Evolutionary conservation across 192 early-diverging fungal species (phyloP), one percentile per base, ranked within the genome.

Genomic region (Coemansia sp.): DNA sequence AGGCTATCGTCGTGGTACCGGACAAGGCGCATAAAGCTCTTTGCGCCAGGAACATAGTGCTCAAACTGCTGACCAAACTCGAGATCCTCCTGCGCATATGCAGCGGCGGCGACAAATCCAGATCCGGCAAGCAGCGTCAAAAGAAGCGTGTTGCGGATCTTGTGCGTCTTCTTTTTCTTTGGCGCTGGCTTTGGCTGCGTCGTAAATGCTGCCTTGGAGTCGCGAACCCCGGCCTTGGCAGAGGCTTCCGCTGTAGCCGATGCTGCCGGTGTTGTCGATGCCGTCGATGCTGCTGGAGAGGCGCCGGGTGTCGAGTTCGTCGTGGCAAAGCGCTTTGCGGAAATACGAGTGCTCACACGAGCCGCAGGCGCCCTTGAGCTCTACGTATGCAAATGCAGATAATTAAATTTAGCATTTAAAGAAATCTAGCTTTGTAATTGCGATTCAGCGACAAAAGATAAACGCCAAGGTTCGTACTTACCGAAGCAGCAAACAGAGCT

Each of bases 31-130:
- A 87, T 73, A 38, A 85, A 72, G 56, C 74, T 69, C 34, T 78
- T 63, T 48, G 77, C 88, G 8, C 86, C 86, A 50, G 87, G 89
- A 40, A 90, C 81, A 61, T 83, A 76, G 18, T 77, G 69, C 30
- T 82, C 84, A 60, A 91, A 91, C 32, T 61, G 48, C 34, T 84
- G 74, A 29, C 77, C 85, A 68, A 92, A 89, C n/a, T 80, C 69
- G 22, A 51, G 28, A 60, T 80, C 78, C 32, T 80, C 69, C 36
- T 72, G 61, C 45, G 78, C 68, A 36, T 80, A 80, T 30, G 67
- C 70, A 2, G 78, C 78, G 1, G 73, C 78, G 3, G 50, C 78
- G 29, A 80, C 73, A 69, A 80, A 80, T 11, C 71, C 76, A 4
- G 76, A 56, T 8, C 71, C 72, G 6, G 64, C 71, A 1, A 73